Base-by-base conservation (phyloP, 495 filamentous ascomycete species). In the Daldinia vernicosa region DNA sequence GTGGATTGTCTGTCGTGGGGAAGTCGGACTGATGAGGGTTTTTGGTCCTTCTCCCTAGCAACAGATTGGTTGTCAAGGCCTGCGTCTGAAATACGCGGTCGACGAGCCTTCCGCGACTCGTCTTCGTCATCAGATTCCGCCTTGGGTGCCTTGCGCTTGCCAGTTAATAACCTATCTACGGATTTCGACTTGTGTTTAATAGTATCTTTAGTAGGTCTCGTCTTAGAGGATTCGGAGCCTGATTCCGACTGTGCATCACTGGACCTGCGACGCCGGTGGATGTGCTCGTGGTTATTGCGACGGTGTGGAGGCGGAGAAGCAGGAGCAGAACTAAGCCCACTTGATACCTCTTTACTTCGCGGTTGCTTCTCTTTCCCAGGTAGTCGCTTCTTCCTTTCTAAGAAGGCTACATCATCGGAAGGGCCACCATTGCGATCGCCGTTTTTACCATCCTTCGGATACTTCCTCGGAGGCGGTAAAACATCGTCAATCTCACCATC, bases 291-390 rank as follows among this genome's bases (percentile, higher is more conserved):
- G 26, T 53, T 67, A 33, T 35, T 63, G n/a, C 68, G 70, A 43
- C 69, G 74, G 52, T 77, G 67, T 30, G 61, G 47, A 50, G 68
- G 69, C 9, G 83, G 82, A 51, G 87, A 88, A 12, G 84, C 80
- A 9, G 84, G 84, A 24, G 84, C 85, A 40, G 86, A 88, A 73
- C 85, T 87, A 24, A 85, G 77, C 12, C 82, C 84, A 58, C 83
- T 86, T 0, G 86, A 87, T 27, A 76, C 78, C 70, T 85, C 82
- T 61, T 84, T 84, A 68, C 57, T 71, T 60, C 81, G 81, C 28
- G 78, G 53, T 60, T 80, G 82, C 52, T 80, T 80, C 57, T 82
- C 77, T 66, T 76, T 78, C 33, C 80, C 75, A 47, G 75, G 69
- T 12, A 75, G 74, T 59, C 84, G 81, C 76, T 85, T 88, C 75